Evolutionary conservation across 306 rosid genomes (phyloP), one percentile per base, ranked within the genome.

Genomic region (Dalbergia cochinchinensis): DNA sequence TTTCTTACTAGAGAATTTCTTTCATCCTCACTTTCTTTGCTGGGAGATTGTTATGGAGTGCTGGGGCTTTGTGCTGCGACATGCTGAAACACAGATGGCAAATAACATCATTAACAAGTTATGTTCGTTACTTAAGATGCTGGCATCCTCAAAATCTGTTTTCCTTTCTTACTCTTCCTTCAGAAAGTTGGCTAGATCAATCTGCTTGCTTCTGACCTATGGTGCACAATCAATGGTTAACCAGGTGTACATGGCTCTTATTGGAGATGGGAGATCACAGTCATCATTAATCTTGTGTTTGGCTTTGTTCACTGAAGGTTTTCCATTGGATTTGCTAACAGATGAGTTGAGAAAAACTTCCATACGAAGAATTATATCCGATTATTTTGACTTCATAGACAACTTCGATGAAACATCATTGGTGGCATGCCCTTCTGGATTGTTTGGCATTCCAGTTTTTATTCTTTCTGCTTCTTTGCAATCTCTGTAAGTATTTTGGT

Each of bases 21-120:
- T 91, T 83, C 99, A 95, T 87, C 98, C 99, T 65, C 99, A 95
- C 88, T 85, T 93, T 65, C 92, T 95, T 61, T 91, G 98, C 88
- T 77, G 86, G 92, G 98, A 92, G 78, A 82, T 95, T 84, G 90
- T 92, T 54, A 89, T 89, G 95, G 98, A 95, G 83, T 93, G 94
- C 80, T 91, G 97, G 97, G 86, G 99, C 85, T 95, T 95, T 85
- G 66, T 92, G 79, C 72, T 87, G 77, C 91, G 91, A 68, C 78
- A 90, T 89, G 91, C 92, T 15, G 97, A 92, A 83, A 69, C 79
- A 54, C 82, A 80, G 61, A 79, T 87, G 87, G 92, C 78, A 78
- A 86, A 74, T 63, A 83, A 53, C 74, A 80, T 91, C 59, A 58
- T 87, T 73, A 76, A 79, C 82, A 84, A 89, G 71, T 75, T 92